Evolutionary conservation across 768 basidiomycete species (phyloP).

Genomic region (Boletus rex-veris): DNA sequence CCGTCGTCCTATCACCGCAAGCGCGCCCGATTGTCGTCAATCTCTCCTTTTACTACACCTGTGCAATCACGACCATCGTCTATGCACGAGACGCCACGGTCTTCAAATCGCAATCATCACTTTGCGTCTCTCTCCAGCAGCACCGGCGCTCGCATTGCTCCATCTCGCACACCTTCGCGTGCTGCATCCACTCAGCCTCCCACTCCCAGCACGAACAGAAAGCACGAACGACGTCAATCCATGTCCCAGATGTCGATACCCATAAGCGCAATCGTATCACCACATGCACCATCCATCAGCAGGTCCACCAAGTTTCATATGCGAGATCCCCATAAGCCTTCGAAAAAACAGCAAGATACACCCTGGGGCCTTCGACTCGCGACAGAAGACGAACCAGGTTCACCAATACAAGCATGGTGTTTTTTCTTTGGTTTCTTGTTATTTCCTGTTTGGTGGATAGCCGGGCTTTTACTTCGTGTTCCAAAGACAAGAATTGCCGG

Average conservation of each 20-base stretch:
- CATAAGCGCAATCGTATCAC: slow-evolving; percentile 72
- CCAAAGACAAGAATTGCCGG: slow-evolving; percentile 63
- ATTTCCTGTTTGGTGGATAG: slow-evolving; percentile 66
- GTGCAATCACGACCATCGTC: slow-evolving; percentile 31
- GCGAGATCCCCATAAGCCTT: slow-evolving; percentile 73
- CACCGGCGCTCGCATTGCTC: slow-evolving; percentile 26
- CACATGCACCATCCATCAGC: slow-evolving; percentile 70
- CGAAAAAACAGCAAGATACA: slow-evolving; percentile 50
- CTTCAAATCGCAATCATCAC: slow-evolving; percentile 12
- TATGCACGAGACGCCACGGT: slow-evolving; percentile 25
- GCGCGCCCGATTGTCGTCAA: slow-evolving; percentile 55
- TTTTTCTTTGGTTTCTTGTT: slow-evolving; percentile 71
- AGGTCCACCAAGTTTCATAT: slow-evolving; percentile 66
- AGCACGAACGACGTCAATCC: slow-evolving; percentile 43
- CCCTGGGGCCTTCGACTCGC: slow-evolving; percentile 59
- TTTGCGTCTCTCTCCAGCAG: slow-evolving; percentile 36
- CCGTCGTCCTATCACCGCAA: slow-evolving; percentile 75
- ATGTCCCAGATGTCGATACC: slow-evolving; percentile 75
- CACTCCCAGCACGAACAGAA: slow-evolving; percentile 25
- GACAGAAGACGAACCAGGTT: slow-evolving; percentile 48
- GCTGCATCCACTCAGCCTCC: slow-evolving; percentile 33
- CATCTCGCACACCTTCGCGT: slow-evolving; percentile 36
- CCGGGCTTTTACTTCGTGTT: slow-evolving; percentile 46
- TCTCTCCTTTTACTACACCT: slow-evolving; percentile 34
- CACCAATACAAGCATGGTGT: slow-evolving; percentile 67